These are phyloP conservation scores for Debaryomycetaceae sp. DNA, from an alignment of 1,139 yeast species.

Conservation along the genomic window DNA sequence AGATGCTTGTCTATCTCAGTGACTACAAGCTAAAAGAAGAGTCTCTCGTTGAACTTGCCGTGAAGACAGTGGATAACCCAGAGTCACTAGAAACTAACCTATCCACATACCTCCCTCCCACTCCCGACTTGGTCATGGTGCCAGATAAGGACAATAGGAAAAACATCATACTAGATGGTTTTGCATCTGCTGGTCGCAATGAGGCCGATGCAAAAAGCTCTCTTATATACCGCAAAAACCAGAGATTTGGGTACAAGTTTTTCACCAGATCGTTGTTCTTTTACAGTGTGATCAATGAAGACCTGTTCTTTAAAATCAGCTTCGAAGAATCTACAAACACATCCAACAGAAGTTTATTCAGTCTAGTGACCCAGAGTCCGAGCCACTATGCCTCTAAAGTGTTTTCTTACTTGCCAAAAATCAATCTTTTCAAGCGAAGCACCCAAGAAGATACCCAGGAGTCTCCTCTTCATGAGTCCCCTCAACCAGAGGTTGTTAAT, in stretches of 20 bases:
- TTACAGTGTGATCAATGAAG: conserved; percentile 9
- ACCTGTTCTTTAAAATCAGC: neutral
- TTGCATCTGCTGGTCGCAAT: conserved; percentile 8
- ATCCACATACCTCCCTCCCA: conserved; percentile 11
- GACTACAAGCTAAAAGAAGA: conserved; percentile 14
- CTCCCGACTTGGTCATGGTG: conserved; percentile 14
- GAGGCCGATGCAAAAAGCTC: conserved; percentile 4
- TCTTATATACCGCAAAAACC: conserved; percentile 11
- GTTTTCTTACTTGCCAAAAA: neutral
- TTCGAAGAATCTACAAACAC: neutral
- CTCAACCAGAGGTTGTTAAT: neutral
- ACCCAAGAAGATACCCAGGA: neutral
- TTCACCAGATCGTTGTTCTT: conserved; percentile 14
- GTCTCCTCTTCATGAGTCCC: neutral
- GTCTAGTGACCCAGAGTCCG: conserved; percentile 4
- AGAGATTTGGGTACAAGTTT: conserved; percentile 17
- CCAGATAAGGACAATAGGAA: conserved; percentile 8
- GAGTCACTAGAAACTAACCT: conserved; percentile 5
- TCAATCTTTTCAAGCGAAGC: neutral
- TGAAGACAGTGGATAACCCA: conserved; percentile 1
- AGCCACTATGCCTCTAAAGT: conserved; percentile 5
- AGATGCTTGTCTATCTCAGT: conserved; percentile 15
- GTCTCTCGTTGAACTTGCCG: conserved; percentile 1
- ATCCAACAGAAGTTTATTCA: conserved; percentile 5
- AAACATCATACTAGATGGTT: conserved; percentile 12